Evolutionary conservation across 805 yeast genomes (phyloP), one percentile per base, ranked within the genome.

Genomic region (Candida krabiensis): DNA sequence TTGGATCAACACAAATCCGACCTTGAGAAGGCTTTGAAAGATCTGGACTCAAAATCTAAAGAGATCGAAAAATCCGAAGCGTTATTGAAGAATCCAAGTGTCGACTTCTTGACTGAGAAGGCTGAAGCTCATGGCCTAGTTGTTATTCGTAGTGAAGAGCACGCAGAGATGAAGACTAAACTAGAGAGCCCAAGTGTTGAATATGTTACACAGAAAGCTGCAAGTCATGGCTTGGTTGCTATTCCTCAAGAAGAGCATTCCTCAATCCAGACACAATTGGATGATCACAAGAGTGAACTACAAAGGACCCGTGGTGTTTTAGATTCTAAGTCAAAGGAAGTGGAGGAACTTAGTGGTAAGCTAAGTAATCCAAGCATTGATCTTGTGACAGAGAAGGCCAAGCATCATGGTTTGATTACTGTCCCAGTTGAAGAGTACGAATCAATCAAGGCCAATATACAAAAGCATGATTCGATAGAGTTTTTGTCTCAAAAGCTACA

Each of bases 131-230:
- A 16, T 13, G 15, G 33, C 35, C 14, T 35, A 16, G 11, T 34
- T 22, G 21, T 28, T 22, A 19, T 32, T 5, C 21, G 41, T 15
- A 23, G 12, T 19, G 30, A 27, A 24, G 44, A 40, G 19, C n/a
- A n/a, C n/a, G n/a, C n/a, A n/a, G n/a, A n/a, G n/a, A n/a, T n/a
- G n/a, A 32, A 36, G 28, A 12, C 13, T 30, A 28, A 39, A 19
- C 6, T 26, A 4, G 19, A 24, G 3, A 11, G 22, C 7, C 72
- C 74, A 5, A 28, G 61, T 14, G 12, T 56, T 5, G 67, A 62
- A 0, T 52, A 56, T 30, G 27, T 73, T 22, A 50, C 40, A 24
- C 41, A 37, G 4, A 56, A 59, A 23, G 63, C 70, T 0, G 28
- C 23, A 4, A 37, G 44, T 7, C 38, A 29, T 7, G 47, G 46